Conservation (phyloP, 2,329 filamentous ascomycete species). For the Colletotrichum tanaceti region DNA sequence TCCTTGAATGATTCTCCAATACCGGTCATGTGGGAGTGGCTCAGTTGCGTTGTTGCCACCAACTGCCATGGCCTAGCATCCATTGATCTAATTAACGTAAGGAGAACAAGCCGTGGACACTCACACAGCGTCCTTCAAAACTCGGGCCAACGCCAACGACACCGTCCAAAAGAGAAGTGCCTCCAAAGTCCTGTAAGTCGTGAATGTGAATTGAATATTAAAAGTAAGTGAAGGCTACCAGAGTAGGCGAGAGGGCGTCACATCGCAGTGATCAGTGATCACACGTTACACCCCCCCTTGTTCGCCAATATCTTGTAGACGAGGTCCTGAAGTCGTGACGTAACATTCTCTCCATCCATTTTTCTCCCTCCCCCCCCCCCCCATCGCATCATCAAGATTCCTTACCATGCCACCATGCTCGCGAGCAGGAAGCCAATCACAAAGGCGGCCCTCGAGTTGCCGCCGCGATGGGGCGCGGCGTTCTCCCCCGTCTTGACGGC, state of each 20-base stretch:
- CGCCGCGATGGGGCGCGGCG: slow-evolving; percentile 16
- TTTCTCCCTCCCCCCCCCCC: too few relatives aligned
- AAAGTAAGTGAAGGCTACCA: neutral
- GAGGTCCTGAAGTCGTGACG: neutral
- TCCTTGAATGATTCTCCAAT: too few relatives aligned
- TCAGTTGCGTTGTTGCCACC: too few relatives aligned
- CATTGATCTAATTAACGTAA: too few relatives aligned
- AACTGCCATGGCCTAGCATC: too few relatives aligned
- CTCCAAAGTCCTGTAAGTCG: neutral
- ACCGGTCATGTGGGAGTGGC: too few relatives aligned
- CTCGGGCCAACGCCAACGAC: too few relatives aligned
- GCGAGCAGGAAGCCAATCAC: slow-evolving; percentile 28
- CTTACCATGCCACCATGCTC: slow-evolving; percentile 27
- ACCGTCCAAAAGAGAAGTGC: too few relatives aligned
- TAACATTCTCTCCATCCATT: neutral
- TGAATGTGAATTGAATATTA: too few relatives aligned
- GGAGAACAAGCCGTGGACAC: too few relatives aligned
- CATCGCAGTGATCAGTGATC: too few relatives aligned
- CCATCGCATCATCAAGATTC: neutral
- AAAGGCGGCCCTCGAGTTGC: slow-evolving; percentile 33
- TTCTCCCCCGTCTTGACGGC: slow-evolving; percentile 27
- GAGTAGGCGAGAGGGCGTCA: neutral
- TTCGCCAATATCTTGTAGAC: neutral
- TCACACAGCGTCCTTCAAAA: too few relatives aligned
- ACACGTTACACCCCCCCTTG: neutral